These are phyloP conservation scores for Endoconidiophora laricicola DNA, from an alignment of 2,329 filamentous ascomycete genomes.

Conservation along the genomic window DNA sequence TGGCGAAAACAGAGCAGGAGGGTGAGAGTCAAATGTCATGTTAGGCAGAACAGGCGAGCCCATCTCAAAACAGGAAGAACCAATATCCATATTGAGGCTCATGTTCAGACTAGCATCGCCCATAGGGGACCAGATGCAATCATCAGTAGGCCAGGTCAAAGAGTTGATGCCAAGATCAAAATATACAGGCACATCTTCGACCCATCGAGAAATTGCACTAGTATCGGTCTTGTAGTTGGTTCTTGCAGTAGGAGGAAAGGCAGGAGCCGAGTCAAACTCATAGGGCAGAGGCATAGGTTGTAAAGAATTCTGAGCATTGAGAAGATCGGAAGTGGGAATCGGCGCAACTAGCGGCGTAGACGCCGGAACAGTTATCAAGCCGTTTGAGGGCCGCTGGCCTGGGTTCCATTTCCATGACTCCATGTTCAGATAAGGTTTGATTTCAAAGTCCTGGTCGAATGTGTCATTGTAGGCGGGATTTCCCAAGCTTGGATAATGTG, in stretches of 20 bases:
- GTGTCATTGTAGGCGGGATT: too few relatives aligned
- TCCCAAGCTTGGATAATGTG: too few relatives aligned
- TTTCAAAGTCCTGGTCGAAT: conserved; percentile 4
- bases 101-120: not conserved
- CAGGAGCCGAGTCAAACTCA: not conserved
- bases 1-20: conserved; percentile 3
- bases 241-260: not conserved
- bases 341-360: too few relatives aligned
- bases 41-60: conserved; percentile 5
- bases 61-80: not conserved
- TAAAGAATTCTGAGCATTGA: too few relatives aligned
- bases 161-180: not conserved
- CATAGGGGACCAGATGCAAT: not conserved
- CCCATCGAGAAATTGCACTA: not conserved
- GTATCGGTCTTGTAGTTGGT: not conserved
- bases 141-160: not conserved
- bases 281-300: too few relatives aligned
- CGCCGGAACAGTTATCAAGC: not conserved
- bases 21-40: conserved; percentile 5
- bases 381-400: not conserved
- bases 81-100: not conserved
- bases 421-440: not conserved
- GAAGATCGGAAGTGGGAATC: too few relatives aligned
- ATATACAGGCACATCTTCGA: not conserved
- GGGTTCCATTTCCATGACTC: not conserved